Evolutionary conservation across 1,284 basidiomycete species (phyloP).

Genomic region (Ceratobasidium papillatum): DNA sequence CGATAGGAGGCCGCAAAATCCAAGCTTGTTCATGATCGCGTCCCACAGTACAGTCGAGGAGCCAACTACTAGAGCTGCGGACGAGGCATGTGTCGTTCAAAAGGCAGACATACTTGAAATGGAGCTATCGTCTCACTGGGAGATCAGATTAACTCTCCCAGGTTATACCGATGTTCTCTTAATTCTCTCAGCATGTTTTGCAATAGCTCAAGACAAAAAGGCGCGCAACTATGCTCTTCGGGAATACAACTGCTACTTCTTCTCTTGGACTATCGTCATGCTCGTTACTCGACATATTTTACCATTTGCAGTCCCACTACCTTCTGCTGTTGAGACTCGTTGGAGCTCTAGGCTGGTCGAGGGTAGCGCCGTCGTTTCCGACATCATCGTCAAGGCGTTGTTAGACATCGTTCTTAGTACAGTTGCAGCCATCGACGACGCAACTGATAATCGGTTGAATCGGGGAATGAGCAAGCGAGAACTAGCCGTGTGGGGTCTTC

Average conservation of each 20-base stretch:
- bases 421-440: slow-evolving; percentile 3
- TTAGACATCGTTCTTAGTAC: slow-evolving; percentile 1
- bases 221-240: slow-evolving; percentile 11
- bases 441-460: slow-evolving; percentile 6
- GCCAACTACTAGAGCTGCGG: background rate
- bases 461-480: slow-evolving; percentile 22
- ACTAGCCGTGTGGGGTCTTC: slow-evolving; percentile 28
- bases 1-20: slow-evolving; percentile 3
- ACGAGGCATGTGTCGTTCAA: background rate
- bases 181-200: slow-evolving; percentile 12
- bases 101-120: background rate
- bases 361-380: background rate
- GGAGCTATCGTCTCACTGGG: background rate
- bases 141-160: background rate
- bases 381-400: slow-evolving; percentile 23
- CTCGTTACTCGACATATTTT: slow-evolving; percentile 6
- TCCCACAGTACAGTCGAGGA: background rate
- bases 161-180: background rate
- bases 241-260: slow-evolving; percentile 20
- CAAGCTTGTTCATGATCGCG: background rate
- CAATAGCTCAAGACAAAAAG: slow-evolving; percentile 16
- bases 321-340: slow-evolving; percentile 3
- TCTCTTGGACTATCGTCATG: slow-evolving; percentile 10
- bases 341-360: background rate
- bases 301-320: slow-evolving; percentile 8